Evolutionary conservation across 306 rosid species (phyloP), one percentile per base, ranked within the genome.

Genomic region (Lotus japonicus): DNA sequence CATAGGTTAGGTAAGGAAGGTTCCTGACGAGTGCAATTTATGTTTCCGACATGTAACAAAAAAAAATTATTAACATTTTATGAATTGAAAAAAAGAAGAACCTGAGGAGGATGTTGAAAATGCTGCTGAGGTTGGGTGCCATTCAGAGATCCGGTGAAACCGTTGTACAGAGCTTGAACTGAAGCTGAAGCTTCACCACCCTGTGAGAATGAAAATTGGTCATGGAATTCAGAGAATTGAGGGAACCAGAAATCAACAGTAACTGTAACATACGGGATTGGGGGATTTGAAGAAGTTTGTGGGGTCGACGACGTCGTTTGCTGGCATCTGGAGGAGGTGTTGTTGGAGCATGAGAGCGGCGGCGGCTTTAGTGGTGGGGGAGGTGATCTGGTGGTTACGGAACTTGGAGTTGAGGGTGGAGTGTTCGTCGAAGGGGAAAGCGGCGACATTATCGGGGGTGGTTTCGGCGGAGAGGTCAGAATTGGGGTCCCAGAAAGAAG

Each of bases 71-170:
- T 21, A 21, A 21, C 26, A 21, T 21, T 21, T 1, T 21, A 21
- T 21, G 26, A 1, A 21, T 21, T 21, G 26, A 21, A 21, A 3
- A 21, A 3, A 21, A 21, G 26, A 21, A 21, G 26, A 21, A 78
- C 87, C 85, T 81, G 89, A 64, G 85, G 84, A 16, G 85, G 84
- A 16, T 81, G 83, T 52, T 86, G 92, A 72, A 89, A 89, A 75
- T 79, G 88, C 21, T 59, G 85, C n/a, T n/a, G n/a, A n/a, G n/a
- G n/a, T n/a, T n/a, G n/a, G 0, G 71, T 2, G n/a, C 73, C 84
- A 28, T 81, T 85, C 19, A 82, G 65, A 64, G 91, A 84, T 84
- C 89, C 92, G 26, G 84, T 7, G 78, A 86, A 86, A 0, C 87
- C 85, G 51, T 84, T 83, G 61, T 44, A 82, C 54, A 89, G 81